Base-by-base conservation (phyloP, 2,329 filamentous ascomycete genomes). In the Pyrenophora seminiperda region DNA sequence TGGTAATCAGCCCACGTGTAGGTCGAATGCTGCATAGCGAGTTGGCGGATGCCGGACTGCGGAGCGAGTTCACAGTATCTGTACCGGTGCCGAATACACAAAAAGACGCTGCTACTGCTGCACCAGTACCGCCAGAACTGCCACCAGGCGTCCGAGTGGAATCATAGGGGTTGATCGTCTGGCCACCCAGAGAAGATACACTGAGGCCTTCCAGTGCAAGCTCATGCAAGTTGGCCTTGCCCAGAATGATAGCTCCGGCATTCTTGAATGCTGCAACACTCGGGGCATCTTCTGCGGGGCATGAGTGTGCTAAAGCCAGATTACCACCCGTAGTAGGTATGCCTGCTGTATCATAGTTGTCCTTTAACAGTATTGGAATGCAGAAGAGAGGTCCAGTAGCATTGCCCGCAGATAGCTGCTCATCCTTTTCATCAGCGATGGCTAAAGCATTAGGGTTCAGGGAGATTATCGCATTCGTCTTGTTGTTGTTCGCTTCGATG, bases 111-210 rank as follows among this genome's bases (percentile, higher is more conserved):
- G 81, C 83, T 20, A 88, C 73, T 0, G 82, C 83, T 0, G 83
- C 83, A 0, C 82, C 84, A 1, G 82, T 84, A 0, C 85, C 85
- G 9, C 84, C 84, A 22, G 82, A 85, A 36, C 81, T 84, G 1
- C 85, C 85, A 3, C 85, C 85, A 0, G 85, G 84, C 0, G 85
- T 88, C n/a, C 87, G 79, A 0, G 77, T 78, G 1, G 74, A 67
- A 65, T 89, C 85, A 57, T 90, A 89, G 0, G 85, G 84, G 64
- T 88, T 88, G 53, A 82, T 65, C 0, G 84, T 86, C 67, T 88
- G 85, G 0, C 85, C 85, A 10, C 83, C 84, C 0, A 85, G 65
- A 0, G 82, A 86, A 0, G 83, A 87, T 1, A 85, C 83, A 1
- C 79, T 81, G 31, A 87, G 73, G 0, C 85, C 85, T 61, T 88